Conservation (phyloP, 2,329 filamentous ascomycete species). For the Pseudocercospora fijiensis region DNA sequence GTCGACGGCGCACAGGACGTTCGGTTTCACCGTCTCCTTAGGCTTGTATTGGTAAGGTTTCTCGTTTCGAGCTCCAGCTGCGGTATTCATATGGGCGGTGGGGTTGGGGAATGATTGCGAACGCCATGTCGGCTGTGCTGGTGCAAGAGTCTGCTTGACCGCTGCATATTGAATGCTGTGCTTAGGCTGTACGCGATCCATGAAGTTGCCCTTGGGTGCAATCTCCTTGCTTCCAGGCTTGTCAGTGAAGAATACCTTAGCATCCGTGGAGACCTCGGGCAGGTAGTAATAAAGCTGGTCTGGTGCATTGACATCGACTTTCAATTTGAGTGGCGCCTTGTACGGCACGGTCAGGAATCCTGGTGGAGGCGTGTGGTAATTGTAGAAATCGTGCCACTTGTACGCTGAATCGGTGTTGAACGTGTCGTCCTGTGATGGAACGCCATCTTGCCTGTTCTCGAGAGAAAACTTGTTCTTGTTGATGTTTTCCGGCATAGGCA, state of each 20-base stretch:
- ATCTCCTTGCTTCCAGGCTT: conserved; percentile 62
- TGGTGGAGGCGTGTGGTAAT: conserved; percentile 43
- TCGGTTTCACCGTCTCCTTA: conserved; percentile 33
- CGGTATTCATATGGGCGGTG: conserved; percentile 1
- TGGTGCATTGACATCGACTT: conserved; percentile 68
- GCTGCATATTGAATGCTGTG: conserved; percentile 28
- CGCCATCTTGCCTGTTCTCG: conserved; percentile 51
- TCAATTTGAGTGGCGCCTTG: conserved; percentile 54
- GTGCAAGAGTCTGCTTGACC: conserved; percentile 28
- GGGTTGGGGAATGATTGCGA: conserved; percentile 18
- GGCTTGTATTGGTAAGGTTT: conserved; percentile 44
- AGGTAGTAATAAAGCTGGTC: conserved; percentile 88
- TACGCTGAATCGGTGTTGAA: conserved; percentile 49
- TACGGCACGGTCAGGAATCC: conserved; percentile 45
- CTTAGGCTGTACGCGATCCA: conserved; percentile 61
- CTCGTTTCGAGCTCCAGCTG: conserved; percentile 24
- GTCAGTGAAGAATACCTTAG: conserved; percentile 86
- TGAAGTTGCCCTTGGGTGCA: conserved; percentile 68
- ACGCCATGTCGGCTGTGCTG: conserved; percentile 24
- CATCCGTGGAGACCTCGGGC: conserved; percentile 80
- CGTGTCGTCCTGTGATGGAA: conserved; percentile 48
- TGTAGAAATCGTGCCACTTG: conserved; percentile 69
- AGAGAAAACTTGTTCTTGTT: conserved; percentile 49
- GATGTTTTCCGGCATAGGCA: conserved; percentile 62
- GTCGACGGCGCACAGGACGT: conserved; percentile 33